Evolutionary conservation across 202 grass and related monocot genomes (phyloP), one percentile per base, ranked within the genome.

Genomic region (Elaeis oleifera): DNA sequence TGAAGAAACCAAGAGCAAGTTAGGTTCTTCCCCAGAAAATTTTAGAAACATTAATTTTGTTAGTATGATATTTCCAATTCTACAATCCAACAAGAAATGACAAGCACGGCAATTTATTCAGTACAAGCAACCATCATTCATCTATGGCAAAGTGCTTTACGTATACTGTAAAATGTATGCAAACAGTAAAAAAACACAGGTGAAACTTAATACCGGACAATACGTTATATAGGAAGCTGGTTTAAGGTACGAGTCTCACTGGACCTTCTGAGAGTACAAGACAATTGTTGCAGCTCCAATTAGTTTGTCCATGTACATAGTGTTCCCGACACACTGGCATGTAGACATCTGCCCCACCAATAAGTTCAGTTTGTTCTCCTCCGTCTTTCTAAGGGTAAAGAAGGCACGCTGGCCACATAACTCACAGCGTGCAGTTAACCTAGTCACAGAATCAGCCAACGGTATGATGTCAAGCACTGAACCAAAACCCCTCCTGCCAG

Each of bases 311-410:
- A 8, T 90, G 72, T 58, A 90, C 51, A 58, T 90, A 96, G 67
- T 96, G 84, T 20, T 90, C 81, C 48, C 87, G 77, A 61, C 87
- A 90, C 11, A 96, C 91, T 22, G 87, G 84, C 81, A 90, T 96
- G 67, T 96, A 96, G 23, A 88, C 85, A 77, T 90, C 87, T 8
- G 87, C 84, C 29, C 87, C 87, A 27, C 84, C 91, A 60, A 96
- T 89, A 18, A 96, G 69, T 62, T 96, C 87, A 0, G 87, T 96
- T 68, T 78, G 80, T 27, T 90, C 75, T 96, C 91, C 18, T 68
- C 77, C 16, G 91, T 85, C 79, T 96, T 96, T 75, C 91, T 85
- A 76, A 89, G 21, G 20, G 91, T 96, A 68, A 96, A 96, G 87
- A 83, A 85, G 6, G 91, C 91, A 15, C 73, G 76, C 16, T 63